Evolutionary conservation across 495 filamentous ascomycete genomes (phyloP), one percentile per base, ranked within the genome.

Genomic region (Podospora pseudoanserina): DNA sequence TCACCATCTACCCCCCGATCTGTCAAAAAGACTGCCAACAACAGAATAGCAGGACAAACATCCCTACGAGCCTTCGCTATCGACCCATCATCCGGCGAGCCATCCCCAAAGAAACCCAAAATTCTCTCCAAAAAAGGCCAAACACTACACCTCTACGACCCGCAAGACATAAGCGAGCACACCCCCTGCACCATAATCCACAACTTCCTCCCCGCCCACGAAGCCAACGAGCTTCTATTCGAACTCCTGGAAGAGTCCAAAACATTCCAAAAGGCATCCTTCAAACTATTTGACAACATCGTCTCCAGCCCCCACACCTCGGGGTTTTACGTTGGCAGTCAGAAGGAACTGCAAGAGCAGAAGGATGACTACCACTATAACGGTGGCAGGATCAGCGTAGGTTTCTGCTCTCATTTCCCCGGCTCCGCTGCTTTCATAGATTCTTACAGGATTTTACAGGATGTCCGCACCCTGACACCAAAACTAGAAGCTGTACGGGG

Each of bases 111-210:
- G 66, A 83, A 77, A 62, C 44, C 78, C 11, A 88, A 82, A 68
- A 64, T 80, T 0, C 77, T 89, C 34, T 90, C 90, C 5, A 88
- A 86, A 68, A 97, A 91, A 73, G 95, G 93, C 13, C 81, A 87
- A 70, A 97, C 94, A 0, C 77, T 97, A 7, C 90, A 94, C 75
- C 84, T 98, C 0, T 97, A 87, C 72, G 84, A 90, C 34, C 91
- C 94, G 2, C 81, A 86, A 49, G 92, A 97, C 74, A 84, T 97
- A 30, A 88, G 90, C 61, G 80, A 84, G 18, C 84, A 93, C 72
- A 96, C 95, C 0, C 92, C 95, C 19, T 97, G 93, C 78, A 92
- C 90, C 9, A 89, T 97, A 70, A 88, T 97, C 72, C 94, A 94
- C 79, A 94, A 96, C 73, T 97, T 97, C 74, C 84, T 98, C 0